Conservation (phyloP, 805 yeast genomes). For the Ogataea pini region DNA sequence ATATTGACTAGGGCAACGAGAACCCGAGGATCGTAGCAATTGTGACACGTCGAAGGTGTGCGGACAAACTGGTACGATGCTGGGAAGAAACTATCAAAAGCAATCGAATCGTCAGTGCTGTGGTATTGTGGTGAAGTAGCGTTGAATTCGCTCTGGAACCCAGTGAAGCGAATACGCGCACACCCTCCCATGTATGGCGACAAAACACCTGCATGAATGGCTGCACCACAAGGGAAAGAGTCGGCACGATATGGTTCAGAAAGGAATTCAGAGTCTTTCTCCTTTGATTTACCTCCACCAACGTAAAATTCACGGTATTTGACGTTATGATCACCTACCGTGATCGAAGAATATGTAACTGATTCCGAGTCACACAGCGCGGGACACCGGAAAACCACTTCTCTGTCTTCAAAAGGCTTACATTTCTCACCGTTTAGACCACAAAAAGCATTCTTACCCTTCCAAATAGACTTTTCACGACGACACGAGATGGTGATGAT, state of each 20-base stretch:
- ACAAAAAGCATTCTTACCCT: slow-evolving; percentile 73
- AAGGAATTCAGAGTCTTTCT: slow-evolving; percentile 29
- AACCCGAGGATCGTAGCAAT: slow-evolving; percentile 72
- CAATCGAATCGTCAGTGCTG: slow-evolving; percentile 52
- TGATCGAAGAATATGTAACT: slow-evolving; percentile 70
- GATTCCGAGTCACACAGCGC: slow-evolving; percentile 82
- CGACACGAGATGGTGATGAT: slow-evolving; percentile 52
- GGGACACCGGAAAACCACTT: slow-evolving; percentile 73
- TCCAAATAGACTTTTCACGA: slow-evolving; percentile 56
- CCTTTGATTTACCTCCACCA: slow-evolving; percentile 64
- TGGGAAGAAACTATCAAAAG: slow-evolving; percentile 73
- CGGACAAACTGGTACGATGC: slow-evolving; percentile 62
- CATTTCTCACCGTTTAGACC: slow-evolving; percentile 72
- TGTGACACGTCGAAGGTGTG: slow-evolving; percentile 53
- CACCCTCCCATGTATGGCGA: slow-evolving; percentile 81
- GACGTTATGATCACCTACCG: slow-evolving; percentile 67
- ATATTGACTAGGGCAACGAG: slow-evolving; percentile 58
- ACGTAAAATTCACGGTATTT: slow-evolving; percentile 73
- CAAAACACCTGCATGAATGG: slow-evolving; percentile 78
- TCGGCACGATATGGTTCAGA: slow-evolving; percentile 80
- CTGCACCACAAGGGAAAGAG: slow-evolving; percentile 88
- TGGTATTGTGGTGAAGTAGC: slow-evolving; percentile 48
- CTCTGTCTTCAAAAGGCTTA: slow-evolving; percentile 43
- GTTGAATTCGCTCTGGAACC: slow-evolving; percentile 51
- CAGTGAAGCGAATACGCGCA: slow-evolving; percentile 58